phyloP scores from a whole-genome alignment of 2,329 filamentous ascomycete genomes.

The Elsinoe fawcettii region DNA sequence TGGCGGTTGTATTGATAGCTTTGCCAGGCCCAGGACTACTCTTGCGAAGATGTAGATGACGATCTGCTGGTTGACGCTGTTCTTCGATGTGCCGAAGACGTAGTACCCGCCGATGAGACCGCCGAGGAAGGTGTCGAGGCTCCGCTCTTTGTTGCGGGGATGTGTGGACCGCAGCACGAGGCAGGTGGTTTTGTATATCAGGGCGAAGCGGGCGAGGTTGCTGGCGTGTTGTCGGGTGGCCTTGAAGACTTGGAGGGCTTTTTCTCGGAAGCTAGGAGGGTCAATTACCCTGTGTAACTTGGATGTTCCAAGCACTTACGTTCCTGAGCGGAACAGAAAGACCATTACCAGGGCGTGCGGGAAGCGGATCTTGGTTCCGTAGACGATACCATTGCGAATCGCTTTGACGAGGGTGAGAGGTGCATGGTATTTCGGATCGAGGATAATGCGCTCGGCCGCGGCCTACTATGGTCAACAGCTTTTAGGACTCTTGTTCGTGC shows the following conservation, averaged over 20 bases:
- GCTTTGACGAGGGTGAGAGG: conserved; percentile 80
- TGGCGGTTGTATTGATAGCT: conserved; percentile 64
- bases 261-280: conserved; percentile 55
- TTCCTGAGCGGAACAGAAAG: conserved; percentile 86
- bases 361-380: conserved; percentile 95
- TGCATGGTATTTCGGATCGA: conserved; percentile 80
- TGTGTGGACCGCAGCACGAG: conserved; percentile 53
- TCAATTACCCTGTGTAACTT: not conserved
- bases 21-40: conserved; percentile 75
- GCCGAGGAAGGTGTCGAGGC: conserved; percentile 76
- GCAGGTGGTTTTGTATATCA: conserved; percentile 81
- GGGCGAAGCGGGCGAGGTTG: conserved; percentile 85
- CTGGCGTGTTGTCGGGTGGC: conserved; percentile 84
- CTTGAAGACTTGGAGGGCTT: conserved; percentile 66
- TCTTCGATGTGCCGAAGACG: conserved; percentile 76
- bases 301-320: conserved; percentile 22
- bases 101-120: conserved; percentile 85
- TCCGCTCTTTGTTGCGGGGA: conserved; percentile 51
- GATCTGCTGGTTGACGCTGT: conserved; percentile 88
- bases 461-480: conserved; percentile 40
- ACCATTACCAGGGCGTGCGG: conserved; percentile 98
- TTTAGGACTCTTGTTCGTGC: not conserved
- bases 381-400: conserved; percentile 92
- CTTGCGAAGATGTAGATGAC: conserved; percentile 96
- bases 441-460: conserved; percentile 64